Evolutionary conservation across 1,139 yeast species (phyloP).

Genomic region (Pichia terricola): DNA sequence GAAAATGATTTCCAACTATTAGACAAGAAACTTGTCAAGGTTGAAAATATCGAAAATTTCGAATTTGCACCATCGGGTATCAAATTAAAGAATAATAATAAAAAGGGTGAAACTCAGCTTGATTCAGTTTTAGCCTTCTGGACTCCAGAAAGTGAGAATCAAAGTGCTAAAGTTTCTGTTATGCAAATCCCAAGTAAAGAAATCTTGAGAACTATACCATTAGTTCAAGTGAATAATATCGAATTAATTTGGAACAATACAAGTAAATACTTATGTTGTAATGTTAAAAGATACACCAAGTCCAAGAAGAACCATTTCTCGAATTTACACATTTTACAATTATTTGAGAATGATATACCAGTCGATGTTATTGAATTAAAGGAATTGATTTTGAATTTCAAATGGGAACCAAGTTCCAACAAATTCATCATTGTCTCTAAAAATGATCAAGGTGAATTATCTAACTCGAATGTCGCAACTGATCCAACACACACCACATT

Average conservation of each 20-base stretch:
- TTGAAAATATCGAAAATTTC: constrained; percentile 82
- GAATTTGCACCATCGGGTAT: constrained; percentile 93
- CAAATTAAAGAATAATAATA: constrained; percentile 42
- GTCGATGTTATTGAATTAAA: constrained; percentile 91
- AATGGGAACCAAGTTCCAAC: constrained; percentile 93
- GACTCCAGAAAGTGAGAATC: constrained; percentile 92
- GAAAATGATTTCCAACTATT: constrained; percentile 62
- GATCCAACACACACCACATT: constrained; percentile 68
- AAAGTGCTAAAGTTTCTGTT: constrained; percentile 89
- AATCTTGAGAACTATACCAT: constrained; percentile 80
- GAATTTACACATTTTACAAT: constrained; percentile 84
- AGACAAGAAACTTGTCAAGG: constrained; percentile 78
- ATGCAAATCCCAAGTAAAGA: constrained; percentile 82
- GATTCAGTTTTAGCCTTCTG: constrained; percentile 79
- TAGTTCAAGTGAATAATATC: constrained; percentile 91
- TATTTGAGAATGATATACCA: constrained; percentile 83
- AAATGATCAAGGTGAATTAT: constrained; percentile 34
- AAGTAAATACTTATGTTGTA: constrained; percentile 79
- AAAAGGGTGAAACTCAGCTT: constrained; percentile 33
- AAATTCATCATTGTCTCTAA: constrained; percentile 72
- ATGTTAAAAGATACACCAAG: constrained; percentile 95
- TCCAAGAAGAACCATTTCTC: constrained; percentile 88
- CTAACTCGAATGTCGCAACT: constrained; percentile 54
- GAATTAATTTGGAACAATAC: constrained; percentile 92
- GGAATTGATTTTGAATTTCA: constrained; percentile 80